phyloP scores from a whole-genome alignment of 1,284 basidiomycete species.

The Bondarzewia mesenterica region DNA sequence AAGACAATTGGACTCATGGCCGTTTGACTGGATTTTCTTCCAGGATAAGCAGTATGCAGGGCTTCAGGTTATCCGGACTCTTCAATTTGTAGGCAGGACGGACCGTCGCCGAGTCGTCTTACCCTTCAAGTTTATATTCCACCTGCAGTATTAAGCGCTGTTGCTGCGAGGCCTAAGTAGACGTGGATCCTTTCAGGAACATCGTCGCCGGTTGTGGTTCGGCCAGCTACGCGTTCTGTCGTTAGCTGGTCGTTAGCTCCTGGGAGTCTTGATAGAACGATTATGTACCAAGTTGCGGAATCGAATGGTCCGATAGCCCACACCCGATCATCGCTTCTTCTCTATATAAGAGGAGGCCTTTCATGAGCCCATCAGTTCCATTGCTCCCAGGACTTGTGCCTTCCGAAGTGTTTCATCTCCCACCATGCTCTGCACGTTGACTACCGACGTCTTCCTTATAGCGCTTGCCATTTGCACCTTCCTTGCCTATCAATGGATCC shows the following conservation, averaged over 20 bases:
- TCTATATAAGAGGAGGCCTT: background rate
- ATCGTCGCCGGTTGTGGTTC: background rate
- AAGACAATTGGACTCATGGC: no score
- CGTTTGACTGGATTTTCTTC: no score
- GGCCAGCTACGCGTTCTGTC: background rate
- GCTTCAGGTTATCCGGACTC: no score
- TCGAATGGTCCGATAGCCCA: no score
- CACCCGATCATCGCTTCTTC: background rate
- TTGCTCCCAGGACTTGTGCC: background rate
- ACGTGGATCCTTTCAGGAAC: slow-evolving; percentile 4
- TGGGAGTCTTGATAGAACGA: background rate
- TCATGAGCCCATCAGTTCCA: background rate
- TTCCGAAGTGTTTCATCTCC: background rate
- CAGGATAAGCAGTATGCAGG: no score
- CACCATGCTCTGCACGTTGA: background rate
- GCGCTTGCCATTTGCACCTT: slow-evolving; percentile 5
- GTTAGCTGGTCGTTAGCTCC: background rate
- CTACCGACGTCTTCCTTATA: slow-evolving; percentile 1
- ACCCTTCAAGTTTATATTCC: no score
- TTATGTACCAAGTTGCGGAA: background rate
- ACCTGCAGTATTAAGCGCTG: no score
- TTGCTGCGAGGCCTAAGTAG: background rate
- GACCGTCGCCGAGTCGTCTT: no score
- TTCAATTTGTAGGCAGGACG: no score
- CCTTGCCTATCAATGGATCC: slow-evolving; percentile 9